Percentiles rank a stretch among this genome's conserved stretches.
Conservation (phyloP, 2,329 filamentous ascomycete species). For the Ophiostoma triangulosporum region DNA sequence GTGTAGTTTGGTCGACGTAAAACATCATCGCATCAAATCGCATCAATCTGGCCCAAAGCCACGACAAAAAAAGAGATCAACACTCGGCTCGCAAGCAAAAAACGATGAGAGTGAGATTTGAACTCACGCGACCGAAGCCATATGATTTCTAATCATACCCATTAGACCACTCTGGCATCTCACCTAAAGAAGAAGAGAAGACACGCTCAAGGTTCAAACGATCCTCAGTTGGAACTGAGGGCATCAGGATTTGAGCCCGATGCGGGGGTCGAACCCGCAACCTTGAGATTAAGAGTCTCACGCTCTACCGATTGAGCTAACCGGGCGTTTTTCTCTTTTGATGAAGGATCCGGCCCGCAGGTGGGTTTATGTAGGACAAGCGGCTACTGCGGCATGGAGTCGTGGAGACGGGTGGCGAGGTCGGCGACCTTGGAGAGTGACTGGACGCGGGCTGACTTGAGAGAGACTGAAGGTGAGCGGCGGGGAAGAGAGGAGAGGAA, state of each 20-base stretch:
- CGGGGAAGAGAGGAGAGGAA: too few species aligned
- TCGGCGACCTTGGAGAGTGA: constrained; percentile 3
- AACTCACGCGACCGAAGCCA: constrained; percentile 1
- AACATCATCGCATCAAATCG: neutral
- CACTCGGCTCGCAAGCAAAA: neutral
- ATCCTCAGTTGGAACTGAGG: neutral
- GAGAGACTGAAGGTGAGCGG: neutral
- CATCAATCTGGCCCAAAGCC: neutral
- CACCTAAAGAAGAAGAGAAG: neutral
- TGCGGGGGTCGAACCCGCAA: constrained; percentile 31
- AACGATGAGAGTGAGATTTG: constrained; percentile 1
- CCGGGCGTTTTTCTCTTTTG: constrained; percentile 26
- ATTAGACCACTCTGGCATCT: constrained; percentile 3
- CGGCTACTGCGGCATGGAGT: neutral
- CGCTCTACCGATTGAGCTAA: constrained; percentile 62
- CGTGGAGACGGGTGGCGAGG: constrained; percentile 1
- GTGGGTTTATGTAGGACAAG: neutral
- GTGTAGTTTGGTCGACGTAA: too few species aligned
- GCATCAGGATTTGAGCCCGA: constrained; percentile 31
- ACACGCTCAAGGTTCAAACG: neutral
- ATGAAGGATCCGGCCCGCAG: neutral
- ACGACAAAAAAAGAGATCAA: neutral
- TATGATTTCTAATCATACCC: constrained; percentile 3
- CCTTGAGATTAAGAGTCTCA: constrained; percentile 48
- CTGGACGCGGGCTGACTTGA: constrained; percentile 5